Base-by-base conservation (phyloP, 73 alveolate species). In the Symbiodinium pilosum region DNA sequence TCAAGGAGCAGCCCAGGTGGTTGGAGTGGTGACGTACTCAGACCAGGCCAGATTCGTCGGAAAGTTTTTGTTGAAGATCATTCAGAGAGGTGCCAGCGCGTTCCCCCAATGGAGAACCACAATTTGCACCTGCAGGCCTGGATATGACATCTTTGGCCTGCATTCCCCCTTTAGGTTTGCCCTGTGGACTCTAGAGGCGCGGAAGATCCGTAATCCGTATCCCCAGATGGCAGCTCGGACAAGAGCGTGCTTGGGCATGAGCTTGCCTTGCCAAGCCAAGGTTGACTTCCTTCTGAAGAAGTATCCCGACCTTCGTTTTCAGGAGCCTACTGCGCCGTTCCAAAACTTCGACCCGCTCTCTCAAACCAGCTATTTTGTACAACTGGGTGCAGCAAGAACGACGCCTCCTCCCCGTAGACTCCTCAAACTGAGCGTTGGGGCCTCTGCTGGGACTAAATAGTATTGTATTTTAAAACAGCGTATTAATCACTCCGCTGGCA, bases 41-140 rank as follows among this genome's bases (percentile, higher is more conserved):
- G n/a, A 47, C 30, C 30, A 38, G n/a, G 86, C 30, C 30, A 38
- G 34, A 6, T 32, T 34, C 26, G 11, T 75, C 43, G 51, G 43
- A 11, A 69, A 9, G 84, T 2, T 21, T 28, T 1, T 69, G 32
- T 1, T 56, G 77, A 1, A 24, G 77, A 2, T 56, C 32, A 56
- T 56, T n/a, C n/a, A n/a, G n/a, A n/a, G 24, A 91, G 97, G 97
- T 91, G 97, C 77, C 88, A 91, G 77, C 87, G 97, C 3, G 88
- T 69, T 64, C 97, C 97, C 6, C 97, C 97, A 38, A 30, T 91
- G 42, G 97, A 91, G 87, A 91, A 91, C 88, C 97, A 91, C 88
- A 91, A 91, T 54, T n/a, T 91, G 97, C 97, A 91, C 41, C 97
- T 91, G 81, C 97, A 91, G 89, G 97, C 71, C 40, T 20, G 59